Evolutionary conservation across 108 stramenopile species (phyloP), one percentile per base, ranked within the genome.

Genomic region (Fistulifera solaris): DNA sequence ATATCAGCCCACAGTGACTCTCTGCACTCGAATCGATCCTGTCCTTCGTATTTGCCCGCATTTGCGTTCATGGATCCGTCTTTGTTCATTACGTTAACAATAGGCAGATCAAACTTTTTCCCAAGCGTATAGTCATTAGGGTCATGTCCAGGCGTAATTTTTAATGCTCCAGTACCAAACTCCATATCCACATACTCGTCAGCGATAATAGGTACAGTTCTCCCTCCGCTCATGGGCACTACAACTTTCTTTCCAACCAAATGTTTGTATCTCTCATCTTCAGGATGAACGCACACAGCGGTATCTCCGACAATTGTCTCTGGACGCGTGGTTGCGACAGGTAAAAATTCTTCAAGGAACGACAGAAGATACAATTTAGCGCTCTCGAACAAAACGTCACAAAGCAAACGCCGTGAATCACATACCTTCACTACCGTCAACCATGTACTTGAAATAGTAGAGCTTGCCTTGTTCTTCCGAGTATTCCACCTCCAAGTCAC

Each of bases 121-220:
- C 95, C 98, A 47, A 97, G 75, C 19, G 89, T 94, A 51, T 91
- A 94, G 70, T 99, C 98, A 61, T 98, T 98, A 17, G 89, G 83
- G 68, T 98, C 96, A 62, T 98, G 96, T 11, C 91, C 94, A 16
- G 96, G 96, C 24, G 96, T 95, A 57, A 98, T 93, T 64, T 98
- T 98, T 26, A 98, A 71, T 0, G 94, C 96, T n/a, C 96, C 96
- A 15, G 96, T 94, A 27, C 96, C 96, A 54, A 94, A 93, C 57
- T 86, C 93, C 70, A 82, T 77, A 63, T 98, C 96, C 38, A 98
- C 96, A 59, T 95, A 95, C 23, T 94, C 94, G 66, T 98, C 96
- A 1, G 94, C 81, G 58, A 98, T 85, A 45, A 98, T 73, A 16
- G 92, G 94, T 22, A 95, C 77, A 3, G 80, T 74, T 21, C 93